phyloP scores from a whole-genome alignment of 345 rosid species.

The Rhizophora apiculata region DNA sequence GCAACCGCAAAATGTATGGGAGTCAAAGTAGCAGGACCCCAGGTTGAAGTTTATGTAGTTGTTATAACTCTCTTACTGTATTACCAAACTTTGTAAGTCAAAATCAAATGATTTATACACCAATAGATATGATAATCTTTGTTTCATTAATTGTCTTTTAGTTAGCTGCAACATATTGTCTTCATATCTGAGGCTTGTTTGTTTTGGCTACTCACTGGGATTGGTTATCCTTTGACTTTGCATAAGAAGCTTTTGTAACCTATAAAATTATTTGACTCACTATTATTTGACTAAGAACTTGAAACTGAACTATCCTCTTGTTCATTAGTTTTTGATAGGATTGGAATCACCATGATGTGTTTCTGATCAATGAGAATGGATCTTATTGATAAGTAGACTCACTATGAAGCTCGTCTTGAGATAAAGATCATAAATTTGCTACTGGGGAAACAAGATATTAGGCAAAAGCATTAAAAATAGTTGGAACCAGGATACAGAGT shows the following conservation, averaged over 20 bases:
- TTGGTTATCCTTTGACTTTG: conserved; percentile 16
- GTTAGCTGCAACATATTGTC: no score
- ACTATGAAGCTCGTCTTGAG: background rate
- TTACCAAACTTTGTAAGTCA: conserved; percentile 25
- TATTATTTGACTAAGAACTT: conserved; percentile 8
- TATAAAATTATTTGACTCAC: no score
- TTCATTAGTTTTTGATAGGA: background rate
- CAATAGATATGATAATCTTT: conserved; percentile 18
- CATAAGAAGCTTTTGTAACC: conserved; percentile 26
- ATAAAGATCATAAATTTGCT: no score
- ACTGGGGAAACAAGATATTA: no score
- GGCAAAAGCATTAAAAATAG: no score
- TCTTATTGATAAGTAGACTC: background rate
- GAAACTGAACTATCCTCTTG: background rate
- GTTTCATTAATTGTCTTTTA: background rate
- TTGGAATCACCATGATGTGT: background rate
- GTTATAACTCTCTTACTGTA: conserved; percentile 26
- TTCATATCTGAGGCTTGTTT: conserved; percentile 7
- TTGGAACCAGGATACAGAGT: no score
- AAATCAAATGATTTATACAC: conserved; percentile 28
- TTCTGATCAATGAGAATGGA: background rate
- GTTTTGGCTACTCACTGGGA: conserved; percentile 19
- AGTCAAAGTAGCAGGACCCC: conserved; percentile 25
- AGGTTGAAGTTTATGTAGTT: conserved; percentile 27
- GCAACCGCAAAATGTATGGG: conserved; percentile 46